Percentiles rank a stretch among this genome's conserved stretches.
These are phyloP conservation scores for Phytophthora cryptogea DNA, from an alignment of 352 stramenopile genomes.

Conservation along the genomic window DNA sequence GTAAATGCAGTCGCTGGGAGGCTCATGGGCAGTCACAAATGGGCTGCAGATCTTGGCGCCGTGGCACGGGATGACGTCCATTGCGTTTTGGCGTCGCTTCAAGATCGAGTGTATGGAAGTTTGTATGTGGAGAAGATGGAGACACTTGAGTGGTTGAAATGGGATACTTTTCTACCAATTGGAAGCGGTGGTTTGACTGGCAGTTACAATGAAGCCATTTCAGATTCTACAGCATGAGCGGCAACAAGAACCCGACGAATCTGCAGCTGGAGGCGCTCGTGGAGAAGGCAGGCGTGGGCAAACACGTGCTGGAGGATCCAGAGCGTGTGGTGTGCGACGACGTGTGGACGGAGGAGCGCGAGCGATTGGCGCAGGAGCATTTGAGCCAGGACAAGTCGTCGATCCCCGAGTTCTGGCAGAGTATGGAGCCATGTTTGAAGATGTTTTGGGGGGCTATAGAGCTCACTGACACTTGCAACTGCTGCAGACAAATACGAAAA, in stretches of 20 bases:
- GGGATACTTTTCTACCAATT: not conserved
- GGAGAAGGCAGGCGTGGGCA: slow-evolving; percentile 68
- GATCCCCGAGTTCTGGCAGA: slow-evolving; percentile 83
- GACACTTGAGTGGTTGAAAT: slow-evolving; percentile 6
- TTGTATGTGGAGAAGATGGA: slow-evolving; percentile 3
- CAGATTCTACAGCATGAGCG: slow-evolving; percentile 37
- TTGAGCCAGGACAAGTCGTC: slow-evolving; percentile 76
- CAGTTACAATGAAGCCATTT: slow-evolving; percentile 9
- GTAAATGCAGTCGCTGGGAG: slow-evolving; percentile 39
- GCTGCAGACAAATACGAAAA: slow-evolving; percentile 76
- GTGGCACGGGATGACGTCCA: slow-evolving; percentile 56
- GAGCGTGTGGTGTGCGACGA: slow-evolving; percentile 76
- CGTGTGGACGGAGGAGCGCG: slow-evolving; percentile 82
- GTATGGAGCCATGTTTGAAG: slow-evolving; percentile 21
- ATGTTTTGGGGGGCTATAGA: not conserved
- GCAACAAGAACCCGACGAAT: slow-evolving; percentile 65
- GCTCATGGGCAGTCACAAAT: slow-evolving; percentile 40
- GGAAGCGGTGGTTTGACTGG: slow-evolving; percentile 5
- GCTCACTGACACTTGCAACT: not conserved
- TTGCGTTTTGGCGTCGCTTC: slow-evolving; percentile 15
- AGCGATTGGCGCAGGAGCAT: slow-evolving; percentile 67
- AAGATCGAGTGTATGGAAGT: slow-evolving; percentile 19
- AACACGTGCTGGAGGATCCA: slow-evolving; percentile 68
- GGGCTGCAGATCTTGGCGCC: slow-evolving; percentile 79
- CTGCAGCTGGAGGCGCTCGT: slow-evolving; percentile 79